Base-by-base conservation (phyloP, 2,329 filamentous ascomycete species). In the Gnomoniopsis sp. region DNA sequence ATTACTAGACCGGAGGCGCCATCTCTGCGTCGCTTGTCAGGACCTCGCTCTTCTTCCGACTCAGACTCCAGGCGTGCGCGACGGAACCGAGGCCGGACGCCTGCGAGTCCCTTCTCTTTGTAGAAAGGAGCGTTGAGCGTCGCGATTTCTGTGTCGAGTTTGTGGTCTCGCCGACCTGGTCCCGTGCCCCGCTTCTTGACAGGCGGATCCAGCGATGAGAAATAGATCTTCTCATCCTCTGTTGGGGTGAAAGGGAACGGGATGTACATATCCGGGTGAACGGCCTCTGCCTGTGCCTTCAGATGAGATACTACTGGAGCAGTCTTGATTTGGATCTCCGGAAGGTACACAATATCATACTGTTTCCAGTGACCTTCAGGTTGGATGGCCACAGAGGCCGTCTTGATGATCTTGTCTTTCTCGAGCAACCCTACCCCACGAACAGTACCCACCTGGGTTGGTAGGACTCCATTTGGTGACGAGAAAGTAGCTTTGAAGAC, bases 41-140 rank as follows among this genome's bases (percentile, higher is more conserved):
- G 23, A 11, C 19, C 38, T 19, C 59, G 57, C 17, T 50, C 60
- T 1, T 62, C 57, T 49, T 59, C 59, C 17, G 59, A 49, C 26
- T 59, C 59, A 10, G 59, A 59, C 23, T 59, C 56, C 6, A 59
- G 15, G 6, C 53, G 56, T 10, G 22, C 33, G 30, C 59, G 48
- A 54, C 62, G 53, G 15, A 26, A 43, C 4, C 12, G 15, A 12
- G 64, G 46, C 14, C 61, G 61, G 26, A 63, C 54, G 15, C 64
- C 65, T 3, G 58, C 57, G 8, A 66, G 53, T 6, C 48, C 59
- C 62, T 63, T 70, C 58, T 58, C 69, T 21, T 63, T 69, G 66
- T 83, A 83, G 30, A 81, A 77, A 2, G 80, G 80, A 1, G 80
- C 80, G 53, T 76, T 73, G 30, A 83, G 66, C n/a, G 76, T 72